These are phyloP conservation scores for Ophiostoma angusticollis DNA, from an alignment of 2,329 filamentous ascomycete species.

Conservation along the genomic window DNA sequence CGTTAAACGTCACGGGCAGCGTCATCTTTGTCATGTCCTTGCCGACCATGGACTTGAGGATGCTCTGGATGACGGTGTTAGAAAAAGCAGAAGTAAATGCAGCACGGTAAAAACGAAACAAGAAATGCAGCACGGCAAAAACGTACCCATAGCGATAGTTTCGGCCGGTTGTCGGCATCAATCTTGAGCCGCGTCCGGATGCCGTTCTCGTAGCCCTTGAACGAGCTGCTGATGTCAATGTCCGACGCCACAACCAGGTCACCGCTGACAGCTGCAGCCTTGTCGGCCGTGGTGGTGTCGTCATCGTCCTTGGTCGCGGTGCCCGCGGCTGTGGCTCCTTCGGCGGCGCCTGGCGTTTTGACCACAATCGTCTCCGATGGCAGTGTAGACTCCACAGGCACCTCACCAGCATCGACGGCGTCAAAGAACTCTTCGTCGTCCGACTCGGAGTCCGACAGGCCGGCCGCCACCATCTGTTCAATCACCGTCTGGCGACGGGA, in stretches of 20 bases:
- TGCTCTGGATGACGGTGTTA: slow-evolving; percentile 62
- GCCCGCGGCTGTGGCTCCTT: background rate
- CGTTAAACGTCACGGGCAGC: slow-evolving; percentile 93
- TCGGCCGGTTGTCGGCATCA: slow-evolving; percentile 84
- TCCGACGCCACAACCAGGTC: slow-evolving; percentile 32
- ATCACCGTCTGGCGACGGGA: slow-evolving; percentile 52
- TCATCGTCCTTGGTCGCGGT: slow-evolving; percentile 27
- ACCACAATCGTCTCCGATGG: slow-evolving; percentile 29
- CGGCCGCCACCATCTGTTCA: slow-evolving; percentile 48
- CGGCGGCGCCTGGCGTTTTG: background rate
- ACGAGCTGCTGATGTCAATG: slow-evolving; percentile 61
- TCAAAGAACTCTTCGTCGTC: slow-evolving; percentile 92
- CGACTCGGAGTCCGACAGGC: slow-evolving; percentile 68
- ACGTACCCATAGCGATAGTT: slow-evolving; percentile 89
- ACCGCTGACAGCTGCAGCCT: background rate
- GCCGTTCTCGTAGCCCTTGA: slow-evolving; percentile 84
- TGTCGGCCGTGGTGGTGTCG: slow-evolving; percentile 10
- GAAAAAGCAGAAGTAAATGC: background rate
- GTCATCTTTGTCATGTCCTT: slow-evolving; percentile 99
- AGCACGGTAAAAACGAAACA: background rate
- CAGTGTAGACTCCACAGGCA: slow-evolving; percentile 58
- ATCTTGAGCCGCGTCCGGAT: slow-evolving; percentile 68
- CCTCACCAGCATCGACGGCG: slow-evolving; percentile 83
- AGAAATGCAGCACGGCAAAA: background rate
- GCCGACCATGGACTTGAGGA: slow-evolving; percentile 98